Percentiles rank a stretch among this genome's conserved stretches.
Evolutionary conservation across 768 basidiomycete genomes (phyloP).

Genomic region (Imleria badia): DNA sequence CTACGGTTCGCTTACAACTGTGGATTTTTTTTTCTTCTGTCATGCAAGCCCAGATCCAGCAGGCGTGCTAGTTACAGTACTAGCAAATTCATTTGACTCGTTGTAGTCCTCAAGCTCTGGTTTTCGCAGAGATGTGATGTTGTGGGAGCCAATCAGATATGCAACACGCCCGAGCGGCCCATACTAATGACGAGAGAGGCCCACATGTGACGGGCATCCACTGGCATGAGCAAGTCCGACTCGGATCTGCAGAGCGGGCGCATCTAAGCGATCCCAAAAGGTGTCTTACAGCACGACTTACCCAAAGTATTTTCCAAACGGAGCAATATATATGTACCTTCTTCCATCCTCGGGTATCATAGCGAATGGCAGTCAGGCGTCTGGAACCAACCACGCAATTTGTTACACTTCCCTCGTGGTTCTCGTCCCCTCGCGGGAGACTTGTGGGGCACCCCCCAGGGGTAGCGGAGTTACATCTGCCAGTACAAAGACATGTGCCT

Average conservation of each 20-base stretch:
- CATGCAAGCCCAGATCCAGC: not conserved
- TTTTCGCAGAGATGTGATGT: too few relatives aligned
- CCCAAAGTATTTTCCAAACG: too few relatives aligned
- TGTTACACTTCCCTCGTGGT: not conserved
- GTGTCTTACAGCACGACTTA: too few relatives aligned
- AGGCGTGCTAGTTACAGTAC: too few relatives aligned
- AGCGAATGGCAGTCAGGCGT: too few relatives aligned
- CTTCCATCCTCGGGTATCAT: too few relatives aligned
- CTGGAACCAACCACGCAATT: not conserved
- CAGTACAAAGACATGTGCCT: not conserved
- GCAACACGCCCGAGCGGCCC: not conserved
- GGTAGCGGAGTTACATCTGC: not conserved
- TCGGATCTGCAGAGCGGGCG: too few relatives aligned
- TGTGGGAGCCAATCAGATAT: not conserved
- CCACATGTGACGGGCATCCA: not conserved
- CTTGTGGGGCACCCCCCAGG: not conserved
- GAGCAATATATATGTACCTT: too few relatives aligned
- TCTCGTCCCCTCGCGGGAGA: conserved; percentile 1
- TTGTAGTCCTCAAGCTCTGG: too few relatives aligned
- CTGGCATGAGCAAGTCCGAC: not conserved
- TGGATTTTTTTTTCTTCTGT: not conserved
- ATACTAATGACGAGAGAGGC: not conserved
- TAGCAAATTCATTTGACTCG: too few relatives aligned
- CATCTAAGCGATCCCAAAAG: too few relatives aligned
- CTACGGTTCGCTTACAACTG: not conserved